These are phyloP conservation scores for Candida pseudoglaebosa DNA, from an alignment of 805 yeast genomes.

Conservation along the genomic window DNA sequence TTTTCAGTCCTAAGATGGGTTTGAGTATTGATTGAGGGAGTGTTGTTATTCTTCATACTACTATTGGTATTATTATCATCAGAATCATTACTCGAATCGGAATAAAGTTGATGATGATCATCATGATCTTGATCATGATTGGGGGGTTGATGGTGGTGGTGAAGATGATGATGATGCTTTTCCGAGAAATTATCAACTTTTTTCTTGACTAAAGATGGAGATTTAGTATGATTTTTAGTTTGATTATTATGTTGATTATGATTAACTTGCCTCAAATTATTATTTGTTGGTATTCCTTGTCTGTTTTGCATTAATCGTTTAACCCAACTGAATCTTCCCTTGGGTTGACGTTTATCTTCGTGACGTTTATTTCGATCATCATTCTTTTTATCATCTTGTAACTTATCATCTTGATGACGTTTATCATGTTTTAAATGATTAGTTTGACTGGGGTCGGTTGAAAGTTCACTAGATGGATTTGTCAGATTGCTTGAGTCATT, in stretches of 20 bases:
- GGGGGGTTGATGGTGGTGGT: background rate
- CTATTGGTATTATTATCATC: background rate
- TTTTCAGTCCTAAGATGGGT: background rate
- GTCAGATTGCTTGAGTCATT: background rate
- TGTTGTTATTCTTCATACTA: background rate
- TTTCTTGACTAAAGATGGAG: no score
- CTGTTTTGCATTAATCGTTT: slow-evolving; percentile 33
- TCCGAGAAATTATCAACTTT: no score
- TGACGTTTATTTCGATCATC: background rate
- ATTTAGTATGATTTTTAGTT: no score
- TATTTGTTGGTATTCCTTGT: slow-evolving; percentile 6
- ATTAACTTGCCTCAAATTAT: slow-evolving; percentile 1
- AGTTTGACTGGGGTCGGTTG: background rate
- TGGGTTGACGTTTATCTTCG: slow-evolving; percentile 24
- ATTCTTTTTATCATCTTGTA: background rate
- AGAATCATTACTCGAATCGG: background rate
- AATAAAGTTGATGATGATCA: background rate
- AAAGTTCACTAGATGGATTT: background rate
- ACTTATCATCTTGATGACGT: background rate
- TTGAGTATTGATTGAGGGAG: background rate
- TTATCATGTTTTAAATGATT: background rate
- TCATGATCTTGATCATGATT: slow-evolving; percentile 2
- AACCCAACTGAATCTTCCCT: slow-evolving; percentile 39
- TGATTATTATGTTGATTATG: slow-evolving; percentile 1
- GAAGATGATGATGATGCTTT: no score